Evolutionary conservation across 345 rosid genomes (phyloP).

Genomic region (Turritis glabra): DNA sequence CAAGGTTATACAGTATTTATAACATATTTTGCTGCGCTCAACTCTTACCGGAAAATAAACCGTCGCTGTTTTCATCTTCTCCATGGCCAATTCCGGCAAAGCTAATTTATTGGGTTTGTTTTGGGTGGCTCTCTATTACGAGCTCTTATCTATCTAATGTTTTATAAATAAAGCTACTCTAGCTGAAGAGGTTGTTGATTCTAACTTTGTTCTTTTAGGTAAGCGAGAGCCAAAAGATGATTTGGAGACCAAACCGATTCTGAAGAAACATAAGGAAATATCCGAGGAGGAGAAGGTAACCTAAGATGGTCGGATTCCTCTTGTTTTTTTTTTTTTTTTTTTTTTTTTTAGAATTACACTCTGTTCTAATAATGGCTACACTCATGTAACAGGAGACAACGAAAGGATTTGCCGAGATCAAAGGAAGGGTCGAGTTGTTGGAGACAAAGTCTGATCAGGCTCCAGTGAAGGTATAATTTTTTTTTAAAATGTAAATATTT

Average conservation of each 20-base stretch:
- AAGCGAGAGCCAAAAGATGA: background rate
- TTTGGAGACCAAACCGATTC: background rate
- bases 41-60: background rate
- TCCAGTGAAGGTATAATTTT: background rate
- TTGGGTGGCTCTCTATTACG: background rate
- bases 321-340: too few species aligned
- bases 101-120: background rate
- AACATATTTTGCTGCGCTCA: background rate
- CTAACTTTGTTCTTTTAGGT: background rate
- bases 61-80: background rate
- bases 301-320: background rate
- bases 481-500: too few species aligned
- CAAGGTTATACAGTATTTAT: too few species aligned
- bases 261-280: background rate
- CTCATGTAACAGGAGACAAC: background rate
- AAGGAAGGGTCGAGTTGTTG: background rate
- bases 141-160: too few species aligned
- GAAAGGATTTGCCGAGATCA: background rate
- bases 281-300: background rate
- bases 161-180: background rate
- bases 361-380: background rate
- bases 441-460: conserved; percentile 1
- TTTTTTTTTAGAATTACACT: background rate
- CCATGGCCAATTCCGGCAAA: background rate
- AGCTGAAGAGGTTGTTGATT: background rate